Evolutionary conservation across 192 early-diverging fungal genomes (phyloP).

Genomic region (Phlyctochytrium bullatum): DNA sequence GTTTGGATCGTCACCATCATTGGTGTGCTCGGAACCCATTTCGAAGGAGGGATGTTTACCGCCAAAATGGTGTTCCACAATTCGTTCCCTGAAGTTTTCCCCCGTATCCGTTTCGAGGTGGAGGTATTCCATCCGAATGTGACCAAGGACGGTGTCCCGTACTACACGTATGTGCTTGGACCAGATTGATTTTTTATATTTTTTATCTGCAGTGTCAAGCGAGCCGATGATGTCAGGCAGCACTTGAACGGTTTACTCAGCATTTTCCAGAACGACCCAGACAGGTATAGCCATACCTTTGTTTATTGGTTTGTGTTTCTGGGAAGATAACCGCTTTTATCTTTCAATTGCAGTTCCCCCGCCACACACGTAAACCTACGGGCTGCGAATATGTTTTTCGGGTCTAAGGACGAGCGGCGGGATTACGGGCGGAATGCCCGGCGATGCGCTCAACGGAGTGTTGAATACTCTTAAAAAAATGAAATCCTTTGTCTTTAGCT

Average conservation of each 20-base stretch:
- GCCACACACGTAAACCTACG: conserved; percentile 44
- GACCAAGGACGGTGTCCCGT: conserved; percentile 56
- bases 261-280: conserved; percentile 42
- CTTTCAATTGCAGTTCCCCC: conserved; percentile 24
- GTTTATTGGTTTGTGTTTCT: background rate
- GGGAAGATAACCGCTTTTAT: background rate
- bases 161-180: conserved; percentile 34
- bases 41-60: conserved; percentile 61
- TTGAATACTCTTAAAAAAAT: conserved; percentile 25
- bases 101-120: conserved; percentile 50
- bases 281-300: conserved; percentile 2
- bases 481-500: background rate
- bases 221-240: conserved; percentile 47
- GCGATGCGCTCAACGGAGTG: conserved; percentile 40
- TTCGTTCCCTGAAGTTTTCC: conserved; percentile 51
- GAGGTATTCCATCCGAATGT: conserved; percentile 65
- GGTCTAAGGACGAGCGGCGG: conserved; percentile 30
- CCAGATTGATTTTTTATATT: background rate
- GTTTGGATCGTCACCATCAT: conserved; percentile 55
- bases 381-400: conserved; percentile 41
- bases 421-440: conserved; percentile 47
- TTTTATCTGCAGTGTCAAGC: conserved; percentile 25
- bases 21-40: conserved; percentile 50
- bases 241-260: conserved; percentile 47
- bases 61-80: conserved; percentile 56